Evolutionary conservation across 1,139 yeast genomes (phyloP).

Genomic region (Groenewaldozyma auringiensis): DNA sequence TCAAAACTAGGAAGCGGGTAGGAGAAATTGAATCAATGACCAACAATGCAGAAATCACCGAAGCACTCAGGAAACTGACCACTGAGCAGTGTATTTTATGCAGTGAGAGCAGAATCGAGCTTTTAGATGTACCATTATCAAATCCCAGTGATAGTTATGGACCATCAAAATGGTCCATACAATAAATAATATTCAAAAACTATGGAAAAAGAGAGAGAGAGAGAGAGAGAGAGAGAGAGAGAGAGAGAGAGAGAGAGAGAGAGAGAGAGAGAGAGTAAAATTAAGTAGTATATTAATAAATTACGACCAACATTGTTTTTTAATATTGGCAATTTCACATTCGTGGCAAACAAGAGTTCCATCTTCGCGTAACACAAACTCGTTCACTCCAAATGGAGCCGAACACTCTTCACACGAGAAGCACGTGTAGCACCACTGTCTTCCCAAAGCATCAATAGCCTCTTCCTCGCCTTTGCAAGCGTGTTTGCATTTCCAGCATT

Average conservation of each 20-base stretch:
- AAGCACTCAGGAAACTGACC: slow-evolving; percentile 52
- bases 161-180: slow-evolving; percentile 14
- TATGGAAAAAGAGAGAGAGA: neutral
- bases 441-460: slow-evolving; percentile 28
- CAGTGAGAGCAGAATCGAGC: slow-evolving; percentile 64
- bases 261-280: no score
- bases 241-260: no score
- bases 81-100: slow-evolving; percentile 71
- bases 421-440: slow-evolving; percentile 30
- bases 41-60: slow-evolving; percentile 27
- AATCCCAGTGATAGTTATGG: slow-evolving; percentile 13
- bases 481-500: slow-evolving; percentile 30
- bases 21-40: slow-evolving; percentile 42
- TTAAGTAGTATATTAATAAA: neutral
- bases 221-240: no score
- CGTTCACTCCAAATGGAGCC: slow-evolving; percentile 22
- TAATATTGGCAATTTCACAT: slow-evolving; percentile 26
- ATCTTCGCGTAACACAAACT: slow-evolving; percentile 29
- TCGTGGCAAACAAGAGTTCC: slow-evolving; percentile 29
- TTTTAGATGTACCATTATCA: slow-evolving; percentile 52
- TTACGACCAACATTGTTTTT: slow-evolving; percentile 21
- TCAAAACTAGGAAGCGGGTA: slow-evolving; percentile 55
- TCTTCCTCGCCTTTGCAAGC: slow-evolving; percentile 20
- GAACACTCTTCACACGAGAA: slow-evolving; percentile 30
- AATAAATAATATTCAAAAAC: slow-evolving; percentile 4